Conservation (phyloP, 1,139 yeast species). For the Hansenula sp. region DNA sequence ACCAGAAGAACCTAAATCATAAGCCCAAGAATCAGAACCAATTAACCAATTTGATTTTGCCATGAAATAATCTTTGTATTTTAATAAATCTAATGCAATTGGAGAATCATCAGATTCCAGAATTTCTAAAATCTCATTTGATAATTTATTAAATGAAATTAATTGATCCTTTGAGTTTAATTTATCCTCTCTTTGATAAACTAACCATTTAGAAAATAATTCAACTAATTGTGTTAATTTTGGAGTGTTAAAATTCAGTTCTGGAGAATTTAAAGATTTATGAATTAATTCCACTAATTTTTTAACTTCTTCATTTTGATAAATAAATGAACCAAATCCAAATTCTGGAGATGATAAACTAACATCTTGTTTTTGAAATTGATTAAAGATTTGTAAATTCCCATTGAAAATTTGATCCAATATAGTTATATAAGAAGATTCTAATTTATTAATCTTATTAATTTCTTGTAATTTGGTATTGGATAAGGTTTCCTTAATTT, state of each 20-base stretch:
- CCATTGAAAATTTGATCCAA: constrained; percentile 61
- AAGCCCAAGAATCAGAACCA: constrained; percentile 96
- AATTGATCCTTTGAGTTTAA: constrained; percentile 40
- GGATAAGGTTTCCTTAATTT: constrained; percentile 15
- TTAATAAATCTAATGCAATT: constrained; percentile 42
- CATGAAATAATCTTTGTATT: constrained; percentile 40
- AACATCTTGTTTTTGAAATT: constrained; percentile 39
- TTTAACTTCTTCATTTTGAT: constrained; percentile 47
- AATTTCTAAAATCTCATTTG: constrained; percentile 53
- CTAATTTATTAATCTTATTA: constrained; percentile 47
- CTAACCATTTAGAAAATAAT: constrained; percentile 67
- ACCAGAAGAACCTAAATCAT: constrained; percentile 89
- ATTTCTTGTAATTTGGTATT: constrained; percentile 27
- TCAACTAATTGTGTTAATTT: constrained; percentile 49
- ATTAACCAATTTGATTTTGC: constrained; percentile 71
- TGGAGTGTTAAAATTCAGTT: constrained; percentile 36
- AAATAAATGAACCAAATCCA: constrained; percentile 78
- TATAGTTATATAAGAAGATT: constrained; percentile 75
- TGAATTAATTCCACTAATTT: constrained; percentile 47
- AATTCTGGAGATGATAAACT: constrained; percentile 67
- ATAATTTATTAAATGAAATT: constrained; percentile 54
- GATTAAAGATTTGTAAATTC: constrained; percentile 58
- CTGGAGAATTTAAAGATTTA: constrained; percentile 42
- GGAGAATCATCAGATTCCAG: constrained; percentile 27
- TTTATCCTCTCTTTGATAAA: constrained; percentile 34